Percentiles rank a stretch among this genome's conserved stretches.
These are phyloP conservation scores for Phytophthora sp. DNA, from an alignment of 352 stramenopile species.

Conservation along the genomic window DNA sequence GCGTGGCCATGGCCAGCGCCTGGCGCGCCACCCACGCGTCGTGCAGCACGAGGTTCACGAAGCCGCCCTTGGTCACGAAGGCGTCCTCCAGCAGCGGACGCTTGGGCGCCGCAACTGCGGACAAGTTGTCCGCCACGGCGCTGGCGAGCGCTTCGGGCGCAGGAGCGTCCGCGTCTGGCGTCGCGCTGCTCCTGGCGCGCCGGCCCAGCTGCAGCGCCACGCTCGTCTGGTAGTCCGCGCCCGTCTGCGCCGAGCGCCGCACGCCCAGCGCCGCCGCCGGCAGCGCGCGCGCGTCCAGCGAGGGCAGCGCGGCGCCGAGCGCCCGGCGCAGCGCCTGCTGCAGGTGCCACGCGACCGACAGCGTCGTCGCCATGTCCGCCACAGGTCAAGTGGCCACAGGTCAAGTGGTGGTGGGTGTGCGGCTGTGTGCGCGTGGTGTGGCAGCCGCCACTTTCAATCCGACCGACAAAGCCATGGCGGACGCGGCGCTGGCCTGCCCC, in stretches of 20 bases:
- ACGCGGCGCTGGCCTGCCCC: constrained; percentile 44
- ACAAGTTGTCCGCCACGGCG: constrained; percentile 33
- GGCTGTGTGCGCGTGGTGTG: too few relatives aligned
- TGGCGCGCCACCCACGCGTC: constrained; percentile 75
- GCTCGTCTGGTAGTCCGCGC: constrained; percentile 82
- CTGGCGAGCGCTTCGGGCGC: constrained; percentile 50
- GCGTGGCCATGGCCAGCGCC: constrained; percentile 63
- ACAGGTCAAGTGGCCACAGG: not conserved
- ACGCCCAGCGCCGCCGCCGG: constrained; percentile 50
- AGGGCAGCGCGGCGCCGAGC: constrained; percentile 42
- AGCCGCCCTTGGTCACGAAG: constrained; percentile 74
- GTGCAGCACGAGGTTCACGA: constrained; percentile 78
- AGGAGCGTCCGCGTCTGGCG: not conserved
- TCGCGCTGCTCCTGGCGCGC: constrained; percentile 16
- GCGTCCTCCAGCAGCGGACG: constrained; percentile 35
- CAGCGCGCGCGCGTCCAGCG: constrained; percentile 18
- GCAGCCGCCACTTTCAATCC: not conserved
- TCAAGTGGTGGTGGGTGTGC: too few relatives aligned
- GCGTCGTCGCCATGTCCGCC: constrained; percentile 9
- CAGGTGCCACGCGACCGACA: constrained; percentile 62
- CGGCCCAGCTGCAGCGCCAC: constrained; percentile 64
- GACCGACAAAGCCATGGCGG: constrained; percentile 16
- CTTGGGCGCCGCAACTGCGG: constrained; percentile 1
- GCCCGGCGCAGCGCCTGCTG: constrained; percentile 50
- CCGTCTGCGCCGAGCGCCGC: constrained; percentile 64